Percentiles rank a stretch among this genome's conserved stretches.
phyloP scores from a whole-genome alignment of 2,329 filamentous ascomycete genomes.

The Aspergillus fumigatus region DNA sequence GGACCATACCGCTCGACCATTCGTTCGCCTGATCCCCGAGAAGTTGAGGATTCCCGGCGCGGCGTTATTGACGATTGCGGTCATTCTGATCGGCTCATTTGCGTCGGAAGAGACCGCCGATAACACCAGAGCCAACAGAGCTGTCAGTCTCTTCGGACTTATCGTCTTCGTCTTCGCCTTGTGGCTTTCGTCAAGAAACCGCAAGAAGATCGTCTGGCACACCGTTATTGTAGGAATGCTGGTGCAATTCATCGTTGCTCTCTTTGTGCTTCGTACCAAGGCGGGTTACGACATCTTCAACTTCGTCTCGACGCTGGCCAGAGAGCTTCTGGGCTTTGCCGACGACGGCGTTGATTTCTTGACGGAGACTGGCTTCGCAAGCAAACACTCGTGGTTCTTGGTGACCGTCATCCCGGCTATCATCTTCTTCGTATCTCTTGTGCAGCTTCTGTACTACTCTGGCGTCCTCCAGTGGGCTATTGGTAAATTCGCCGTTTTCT shows the following conservation, averaged over 20 bases:
- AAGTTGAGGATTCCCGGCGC: slow-evolving; percentile 61
- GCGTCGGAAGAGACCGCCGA: slow-evolving; percentile 64
- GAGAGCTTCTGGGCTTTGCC: slow-evolving; percentile 71
- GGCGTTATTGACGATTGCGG: slow-evolving; percentile 59
- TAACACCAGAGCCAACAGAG: slow-evolving; percentile 76
- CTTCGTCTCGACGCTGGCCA: slow-evolving; percentile 74
- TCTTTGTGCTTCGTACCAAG: slow-evolving; percentile 78
- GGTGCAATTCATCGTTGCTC: slow-evolving; percentile 77
- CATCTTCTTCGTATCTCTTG: slow-evolving; percentile 93
- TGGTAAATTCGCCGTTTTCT: slow-evolving; percentile 79
- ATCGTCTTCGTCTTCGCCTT: slow-evolving; percentile 64
- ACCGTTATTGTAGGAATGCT: slow-evolving; percentile 87
- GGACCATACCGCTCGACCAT: slow-evolving; percentile 58
- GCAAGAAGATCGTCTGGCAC: slow-evolving; percentile 60
- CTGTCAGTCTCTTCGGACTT: slow-evolving; percentile 75
- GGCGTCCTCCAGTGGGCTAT: slow-evolving; percentile 86
- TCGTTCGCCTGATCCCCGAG: slow-evolving; percentile 61
- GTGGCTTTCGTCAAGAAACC: slow-evolving; percentile 67
- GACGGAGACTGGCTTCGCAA: slow-evolving; percentile 45
- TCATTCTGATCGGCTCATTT: slow-evolving; percentile 76
- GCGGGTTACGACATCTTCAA: slow-evolving; percentile 88
- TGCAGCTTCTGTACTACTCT: slow-evolving; percentile 78
- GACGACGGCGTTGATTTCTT: slow-evolving; percentile 69
- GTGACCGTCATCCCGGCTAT: slow-evolving; percentile 79
- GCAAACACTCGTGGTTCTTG: slow-evolving; percentile 63